Base-by-base conservation (phyloP, 768 basidiomycete species). In the Calocera viscosa region DNA sequence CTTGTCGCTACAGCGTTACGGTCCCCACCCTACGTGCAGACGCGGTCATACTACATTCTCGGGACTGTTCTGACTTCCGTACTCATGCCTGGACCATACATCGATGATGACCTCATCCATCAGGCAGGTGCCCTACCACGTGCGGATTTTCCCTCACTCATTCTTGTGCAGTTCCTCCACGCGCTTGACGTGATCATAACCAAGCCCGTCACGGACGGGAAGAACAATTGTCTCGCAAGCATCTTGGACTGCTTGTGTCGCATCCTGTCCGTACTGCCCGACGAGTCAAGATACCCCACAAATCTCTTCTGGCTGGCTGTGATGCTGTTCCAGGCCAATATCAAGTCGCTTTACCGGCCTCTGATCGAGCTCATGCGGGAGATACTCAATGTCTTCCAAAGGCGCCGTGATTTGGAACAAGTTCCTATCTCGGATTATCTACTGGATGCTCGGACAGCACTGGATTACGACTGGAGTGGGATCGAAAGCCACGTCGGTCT, bases 21-120 rank as follows among this genome's bases (percentile, higher is more conserved):
- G 72, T 82, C 88, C 60, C 91, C 90, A 2, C 88, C 91, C 0
- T 86, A 88, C 1, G 84, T 93, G n/a, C 94, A 95, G 73, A 85
- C 88, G 30, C 86, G 91, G 11, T 89, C 91, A 0, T 95, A 94
- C 74, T 83, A 89, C 34, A 85, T 88, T 1, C 82, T 96, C 10
- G 90, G 90, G 2, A 81, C 83, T n/a, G 81, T 94, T n/a, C 87
- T 90, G 17, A 83, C 83, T 2, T 82, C 87, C 1, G 90, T 60
- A 26, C 30, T 26, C 22, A 5, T 60, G 26, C 11, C 5, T 26
- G 53, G 53, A 60, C 26, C 53, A 19, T 60, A 93, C 28, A 89
- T 94, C 43, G 94, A 96, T 70, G 94, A 94, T 69, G 94, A 96
- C 73, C 84, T 94, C 70, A 79, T 95, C 65, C 95, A 94, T 71